Base-by-base conservation (phyloP, 176 grass and related monocot species). In the Rhynchospora breviuscula region DNA sequence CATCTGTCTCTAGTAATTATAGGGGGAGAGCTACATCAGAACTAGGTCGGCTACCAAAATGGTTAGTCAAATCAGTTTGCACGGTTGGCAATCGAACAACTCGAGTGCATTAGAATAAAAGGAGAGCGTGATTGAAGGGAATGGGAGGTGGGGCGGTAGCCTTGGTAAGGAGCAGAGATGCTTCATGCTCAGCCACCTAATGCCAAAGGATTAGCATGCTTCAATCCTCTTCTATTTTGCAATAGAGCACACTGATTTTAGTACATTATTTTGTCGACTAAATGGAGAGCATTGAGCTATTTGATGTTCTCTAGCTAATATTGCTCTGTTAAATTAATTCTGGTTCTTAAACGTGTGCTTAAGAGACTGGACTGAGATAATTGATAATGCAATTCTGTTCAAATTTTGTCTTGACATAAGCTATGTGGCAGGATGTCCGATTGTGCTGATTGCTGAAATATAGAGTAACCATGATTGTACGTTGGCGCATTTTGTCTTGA, bases 21-120 rank as follows among this genome's bases (percentile, higher is more conserved):
- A 51, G 44, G 25, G 52, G 31, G 35, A 68, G 62, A 66, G 44
- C 60, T 82, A 82, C 26, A 82, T 22, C 13, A 65, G 61, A 82
- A 11, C 6, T 66, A 75, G 47, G 73, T 78, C 73, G 48, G 73
- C 51, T 78, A 78, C 29, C 33, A 78, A 40, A 78, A 52, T 82
- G 80, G 80, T 56, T 82, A 82, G 45, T 82, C 80, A 82, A 82
- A 82, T 56, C 13, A 31, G 25, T 23, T 78, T 82, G 62, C 80
- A 82, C 60, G 62, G 59, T 66, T 82, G 80, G 80, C 44, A 22
- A 82, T 51, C 47, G 46, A 68, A 82, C 45, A 82, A 63, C 25
- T 25, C 13, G 22, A 66, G 21, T 45, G 12, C 43, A 23, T 26
- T 65, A 26, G 46, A 82, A 51, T 35, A 17, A 66, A 40, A 82